Base-by-base conservation (phyloP, 495 filamentous ascomycete genomes). In the Penicillium atrosanguineum region DNA sequence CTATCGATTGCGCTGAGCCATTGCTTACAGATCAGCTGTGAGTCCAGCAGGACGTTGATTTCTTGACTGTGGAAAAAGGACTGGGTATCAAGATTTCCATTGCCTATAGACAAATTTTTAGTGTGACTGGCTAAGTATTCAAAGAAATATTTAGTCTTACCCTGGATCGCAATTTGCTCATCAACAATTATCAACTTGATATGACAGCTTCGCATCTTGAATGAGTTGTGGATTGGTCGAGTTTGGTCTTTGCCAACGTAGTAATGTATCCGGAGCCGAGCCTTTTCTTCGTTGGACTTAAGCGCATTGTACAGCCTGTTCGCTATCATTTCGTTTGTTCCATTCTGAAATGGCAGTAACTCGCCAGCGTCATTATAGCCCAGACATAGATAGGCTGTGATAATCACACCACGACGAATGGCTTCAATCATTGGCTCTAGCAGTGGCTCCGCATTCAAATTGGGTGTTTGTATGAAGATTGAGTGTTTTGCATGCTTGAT, bases 41-140 rank as follows among this genome's bases (percentile, higher is more conserved):
- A 84, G 50, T 92, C 88, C 14, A 90, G 62, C 75, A 92, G 78
- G 12, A 90, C 58, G 59, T 92, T 92, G 50, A 87, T 77, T 63
- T 92, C 88, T 66, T 89, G 86, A 34, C 77, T 82, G 62, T 92
- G 87, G 56, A 75, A 90, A 82, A 84, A 92, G 52, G 77, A 82
- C 71, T 92, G 88, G n/a, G 88, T 90, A 49, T 92, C 88, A 60
- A 88, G 83, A 62, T 92, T 92, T 1, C 88, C 88, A 56, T 82
- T 88, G 6, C 87, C 87, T 72, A 18, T 25, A 16, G 20, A 48
- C 6, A 7, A 0, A n/a, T 21, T 7, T 7, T 49, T 20, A 49
- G 40, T 31, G 18, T 2, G 18, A 19, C 5, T 1, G 14, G 14
- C 5, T 0, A 6, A 9, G 6, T 5, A 20, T 21, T 18, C 39